Base-by-base conservation (phyloP, 495 filamentous ascomycete genomes). In the Penicillium cataractarum region DNA sequence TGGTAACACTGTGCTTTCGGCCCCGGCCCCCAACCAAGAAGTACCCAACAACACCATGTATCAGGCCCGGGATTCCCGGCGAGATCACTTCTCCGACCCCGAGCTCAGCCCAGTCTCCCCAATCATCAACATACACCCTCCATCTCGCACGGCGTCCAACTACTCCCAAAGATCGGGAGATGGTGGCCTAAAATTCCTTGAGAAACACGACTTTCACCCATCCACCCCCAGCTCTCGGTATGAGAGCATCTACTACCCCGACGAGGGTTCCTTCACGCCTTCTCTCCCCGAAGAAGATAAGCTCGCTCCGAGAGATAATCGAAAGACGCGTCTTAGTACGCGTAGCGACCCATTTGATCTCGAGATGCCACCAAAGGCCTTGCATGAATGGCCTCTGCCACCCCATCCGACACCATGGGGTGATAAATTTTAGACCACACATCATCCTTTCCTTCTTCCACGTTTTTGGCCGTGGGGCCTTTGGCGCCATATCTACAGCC, bases 321-420 rank as follows among this genome's bases (percentile, higher is more conserved):
- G 32, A 6, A 22, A 35, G 4, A 62, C 33, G 35, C 68, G 70
- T 9, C 62, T 60, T n/a, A 77, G 75, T 27, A 64, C 65, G 13
- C 86, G 86, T 58, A 89, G 86, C 17, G 84, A 90, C 55, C 87
- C 87, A 0, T 90, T 89, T 63, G 88, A 90, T 64, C 73, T 89
- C 1, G 86, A 89, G 54, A 74, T 79, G 27, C 83, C 84, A 8
- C 15, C 13, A 6, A 71, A 55, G 22, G 61, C 56, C 5, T 29
- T 65, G 39, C 61, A 65, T 22, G 61, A 63, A 13, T 40, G 60
- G 19, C 59, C 65, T 44, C 62, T 52, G 21, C 55, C 59, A 6
- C 58, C 57, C 15, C 54, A 49, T 5, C 49, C 60, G 9, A 53
- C 58, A 0, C n/a, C 39, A 17, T 48, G 55, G 55, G 55, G 55